Conservation (phyloP, 208 protist species). For the Trypanosoma melophagium region DNA sequence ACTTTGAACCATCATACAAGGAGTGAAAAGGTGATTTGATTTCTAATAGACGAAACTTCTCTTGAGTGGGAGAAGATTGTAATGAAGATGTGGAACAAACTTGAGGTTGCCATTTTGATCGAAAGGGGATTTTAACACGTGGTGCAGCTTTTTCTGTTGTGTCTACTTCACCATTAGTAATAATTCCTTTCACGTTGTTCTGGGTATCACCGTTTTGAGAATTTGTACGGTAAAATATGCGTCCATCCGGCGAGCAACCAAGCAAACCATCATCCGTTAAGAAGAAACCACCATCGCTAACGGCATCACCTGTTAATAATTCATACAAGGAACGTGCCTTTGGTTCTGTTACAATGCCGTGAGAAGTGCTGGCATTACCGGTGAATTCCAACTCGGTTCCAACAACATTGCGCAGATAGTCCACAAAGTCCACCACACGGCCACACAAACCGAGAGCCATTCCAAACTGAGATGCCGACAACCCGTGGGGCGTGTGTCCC, state of each 20-base stretch:
- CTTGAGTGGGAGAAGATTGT: background rate
- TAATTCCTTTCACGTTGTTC: too few relatives aligned
- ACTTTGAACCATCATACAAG: conserved; percentile 64
- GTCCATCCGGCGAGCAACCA: conserved; percentile 84
- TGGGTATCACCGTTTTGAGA: too few relatives aligned
- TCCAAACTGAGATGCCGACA: conserved; percentile 88
- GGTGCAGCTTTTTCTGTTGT: too few relatives aligned
- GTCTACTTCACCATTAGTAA: too few relatives aligned
- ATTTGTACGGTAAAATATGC: conserved; percentile 37
- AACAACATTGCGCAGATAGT: conserved; percentile 74
- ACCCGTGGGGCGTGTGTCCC: conserved; percentile 42
- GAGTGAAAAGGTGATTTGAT: conserved; percentile 84
- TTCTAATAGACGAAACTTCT: conserved; percentile 59
- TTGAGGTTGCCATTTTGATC: conserved; percentile 24
- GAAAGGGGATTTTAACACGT: conserved; percentile 52
- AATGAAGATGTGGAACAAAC: background rate
- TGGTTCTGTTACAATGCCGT: conserved; percentile 81
- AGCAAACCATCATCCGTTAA: conserved; percentile 54
- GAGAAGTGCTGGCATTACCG: conserved; percentile 72
- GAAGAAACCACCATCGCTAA: conserved; percentile 85
- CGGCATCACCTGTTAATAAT: conserved; percentile 60
- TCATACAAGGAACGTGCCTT: conserved; percentile 86
- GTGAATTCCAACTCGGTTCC: conserved; percentile 80
- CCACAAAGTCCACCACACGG: conserved; percentile 75
- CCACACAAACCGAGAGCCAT: conserved; percentile 82